Evolutionary conservation across 2,329 filamentous ascomycete genomes (phyloP).

Genomic region (Stagonosporopsis rhizophila): DNA sequence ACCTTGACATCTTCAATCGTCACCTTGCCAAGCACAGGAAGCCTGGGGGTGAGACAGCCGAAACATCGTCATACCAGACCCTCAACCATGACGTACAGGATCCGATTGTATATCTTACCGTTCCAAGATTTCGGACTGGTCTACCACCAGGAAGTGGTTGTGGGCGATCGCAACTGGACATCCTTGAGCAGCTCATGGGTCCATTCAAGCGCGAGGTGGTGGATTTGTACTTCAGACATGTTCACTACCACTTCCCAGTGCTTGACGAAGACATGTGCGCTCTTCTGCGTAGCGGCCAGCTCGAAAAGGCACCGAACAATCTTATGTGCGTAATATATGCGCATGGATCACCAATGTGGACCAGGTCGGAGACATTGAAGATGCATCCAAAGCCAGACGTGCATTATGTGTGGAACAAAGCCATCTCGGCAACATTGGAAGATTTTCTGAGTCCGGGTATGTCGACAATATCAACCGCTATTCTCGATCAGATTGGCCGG

Average conservation of each 20-base stretch:
- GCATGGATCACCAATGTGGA: constrained; percentile 48
- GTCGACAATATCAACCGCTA: constrained; percentile 49
- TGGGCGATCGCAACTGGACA: constrained; percentile 50
- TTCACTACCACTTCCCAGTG: constrained; percentile 50
- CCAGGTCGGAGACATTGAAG: constrained; percentile 45
- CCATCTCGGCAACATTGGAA: constrained; percentile 51
- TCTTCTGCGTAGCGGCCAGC: constrained; percentile 45
- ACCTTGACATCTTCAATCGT: constrained; percentile 50
- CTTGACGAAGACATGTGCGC: constrained; percentile 50
- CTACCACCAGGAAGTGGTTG: constrained; percentile 44
- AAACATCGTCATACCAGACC: constrained; percentile 56
- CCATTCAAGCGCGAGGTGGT: constrained; percentile 49
- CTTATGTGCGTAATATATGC: constrained; percentile 52
- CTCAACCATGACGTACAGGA: constrained; percentile 55
- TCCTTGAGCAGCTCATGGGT: constrained; percentile 52
- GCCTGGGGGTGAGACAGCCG: constrained; percentile 33
- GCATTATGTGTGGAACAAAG: constrained; percentile 53
- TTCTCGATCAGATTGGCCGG: constrained; percentile 52
- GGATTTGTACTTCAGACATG: constrained; percentile 55
- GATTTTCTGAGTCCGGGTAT: constrained; percentile 53
- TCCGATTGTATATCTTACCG: constrained; percentile 53
- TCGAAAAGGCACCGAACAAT: constrained; percentile 43
- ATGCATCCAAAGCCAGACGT: constrained; percentile 48
- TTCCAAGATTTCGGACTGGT: constrained; percentile 59
- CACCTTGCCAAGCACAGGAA: constrained; percentile 47